Evolutionary conservation across 163 green algal genomes (phyloP), one percentile per base, ranked within the genome.

Genomic region (Dunaliella salina): DNA sequence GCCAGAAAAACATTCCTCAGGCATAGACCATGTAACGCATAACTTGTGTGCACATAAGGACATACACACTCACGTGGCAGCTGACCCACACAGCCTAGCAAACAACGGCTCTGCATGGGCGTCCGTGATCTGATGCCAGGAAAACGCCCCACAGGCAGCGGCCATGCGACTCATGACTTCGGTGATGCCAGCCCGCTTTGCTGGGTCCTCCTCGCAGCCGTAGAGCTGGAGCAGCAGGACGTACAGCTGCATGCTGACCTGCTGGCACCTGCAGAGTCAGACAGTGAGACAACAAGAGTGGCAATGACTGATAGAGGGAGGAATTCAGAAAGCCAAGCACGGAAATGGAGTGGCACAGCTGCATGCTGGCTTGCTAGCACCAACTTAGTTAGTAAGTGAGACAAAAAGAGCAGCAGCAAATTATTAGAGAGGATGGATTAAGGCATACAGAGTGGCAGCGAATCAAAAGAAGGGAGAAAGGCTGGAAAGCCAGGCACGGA

Each of bases 211-310:
- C 87, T 92, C 87, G 45, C 83, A 86, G 69, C 90, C 91, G 75
- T 90, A 89, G 86, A 96, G 82, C 85, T 95, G 93, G 85, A 96
- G 87, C 87, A 96, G 89, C 80, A 92, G 82, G n/a, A 88, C 85
- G 83, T 92, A 93, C 81, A 96, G 87, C 88, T 91, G 87, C 87
- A 89, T 80, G 57, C 63, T 82, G 26, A 79, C 69, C 1, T 59
- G 26, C 32, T 30, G 35, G 24, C 84, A 87, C 84, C 45, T 84
- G 50, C 24, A n/a, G n/a, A n/a, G n/a, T n/a, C n/a, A n/a, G n/a
- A n/a, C n/a, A n/a, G n/a, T n/a, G n/a, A n/a, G n/a, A n/a, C n/a
- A n/a, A n/a, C n/a, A n/a, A n/a, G n/a, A n/a, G n/a, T n/a, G n/a
- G n/a, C n/a, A n/a, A n/a, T n/a, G n/a, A 50, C 8, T 50, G 40